phyloP scores from a whole-genome alignment of 192 early-diverging fungal species.

The Rhizoclosmatium sp. region DNA sequence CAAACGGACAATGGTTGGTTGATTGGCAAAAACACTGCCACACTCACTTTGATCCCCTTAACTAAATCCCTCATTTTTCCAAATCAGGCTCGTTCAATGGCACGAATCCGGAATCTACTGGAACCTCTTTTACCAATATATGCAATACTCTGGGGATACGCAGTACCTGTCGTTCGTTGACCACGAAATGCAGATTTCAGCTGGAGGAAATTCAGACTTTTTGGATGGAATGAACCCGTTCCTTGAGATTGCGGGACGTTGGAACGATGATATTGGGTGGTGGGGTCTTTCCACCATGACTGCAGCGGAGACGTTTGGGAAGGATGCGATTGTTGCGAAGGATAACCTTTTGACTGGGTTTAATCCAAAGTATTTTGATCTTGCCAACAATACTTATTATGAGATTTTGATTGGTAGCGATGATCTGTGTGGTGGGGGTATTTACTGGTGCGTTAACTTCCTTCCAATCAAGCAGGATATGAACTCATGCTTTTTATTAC shows the following conservation, averaged over 20 bases:
- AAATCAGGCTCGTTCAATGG: slow-evolving; percentile 4
- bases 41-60: too few relatives aligned
- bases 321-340: slow-evolving; percentile 43
- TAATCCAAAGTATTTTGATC: slow-evolving; percentile 22
- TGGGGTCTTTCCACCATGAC: slow-evolving; percentile 20
- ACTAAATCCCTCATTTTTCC: too few relatives aligned
- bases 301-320: slow-evolving; percentile 52
- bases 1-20: not conserved
- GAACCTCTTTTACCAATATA: slow-evolving; percentile 30
- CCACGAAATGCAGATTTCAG: not conserved
- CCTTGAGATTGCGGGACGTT: not conserved
- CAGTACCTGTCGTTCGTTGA: slow-evolving; percentile 3
- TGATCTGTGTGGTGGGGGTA: not conserved
- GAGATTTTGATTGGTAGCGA: slow-evolving; percentile 52
- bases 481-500: slow-evolving; percentile 39
- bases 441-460: not conserved
- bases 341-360: slow-evolving; percentile 9
- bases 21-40: too few relatives aligned
- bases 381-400: slow-evolving; percentile 43
- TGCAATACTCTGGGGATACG: slow-evolving; percentile 15
- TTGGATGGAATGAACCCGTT: not conserved
- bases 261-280: slow-evolving; percentile 18
- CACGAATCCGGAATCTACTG: slow-evolving; percentile 25
- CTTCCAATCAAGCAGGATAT: slow-evolving; percentile 48
- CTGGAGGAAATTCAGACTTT: slow-evolving; percentile 3